Percentiles rank a stretch among this genome's conserved stretches.
Conservation (phyloP, 192 early-diverging fungal species). For the Podila clonocystis region DNA sequence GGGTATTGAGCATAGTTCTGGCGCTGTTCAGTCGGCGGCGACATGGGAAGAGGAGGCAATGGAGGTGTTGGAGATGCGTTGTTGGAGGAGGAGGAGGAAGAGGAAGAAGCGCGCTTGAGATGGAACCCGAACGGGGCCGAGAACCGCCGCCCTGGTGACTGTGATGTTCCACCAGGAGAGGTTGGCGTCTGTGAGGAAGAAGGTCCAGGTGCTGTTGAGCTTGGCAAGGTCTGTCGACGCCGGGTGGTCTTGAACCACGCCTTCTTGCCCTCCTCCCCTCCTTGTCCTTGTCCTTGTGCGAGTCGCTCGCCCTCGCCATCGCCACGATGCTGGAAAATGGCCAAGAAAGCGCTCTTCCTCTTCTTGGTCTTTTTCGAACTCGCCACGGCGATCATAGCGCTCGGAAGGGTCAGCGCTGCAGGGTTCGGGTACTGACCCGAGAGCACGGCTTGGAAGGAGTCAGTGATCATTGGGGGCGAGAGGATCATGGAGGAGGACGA, state of each 20-base stretch:
- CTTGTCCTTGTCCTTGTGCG: background rate
- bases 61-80: background rate
- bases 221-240: background rate
- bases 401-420: constrained; percentile 1
- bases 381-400: background rate
- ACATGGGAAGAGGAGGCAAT: background rate
- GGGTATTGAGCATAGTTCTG: background rate
- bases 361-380: background rate
- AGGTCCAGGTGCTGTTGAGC: background rate
- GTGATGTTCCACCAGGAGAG: background rate
- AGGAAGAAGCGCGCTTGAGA: background rate
- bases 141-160: background rate
- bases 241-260: background rate
- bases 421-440: background rate
- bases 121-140: background rate
- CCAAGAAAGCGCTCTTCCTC: constrained; percentile 17
- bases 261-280: background rate
- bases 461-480: no score
- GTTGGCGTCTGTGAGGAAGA: background rate
- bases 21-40: background rate
- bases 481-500: no score
- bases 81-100: background rate
- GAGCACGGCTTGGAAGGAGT: background rate
- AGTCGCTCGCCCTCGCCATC: background rate
- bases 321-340: constrained; percentile 11